Base-by-base conservation (phyloP, 169 alveolate species). In the Theileria annulata region DNA sequence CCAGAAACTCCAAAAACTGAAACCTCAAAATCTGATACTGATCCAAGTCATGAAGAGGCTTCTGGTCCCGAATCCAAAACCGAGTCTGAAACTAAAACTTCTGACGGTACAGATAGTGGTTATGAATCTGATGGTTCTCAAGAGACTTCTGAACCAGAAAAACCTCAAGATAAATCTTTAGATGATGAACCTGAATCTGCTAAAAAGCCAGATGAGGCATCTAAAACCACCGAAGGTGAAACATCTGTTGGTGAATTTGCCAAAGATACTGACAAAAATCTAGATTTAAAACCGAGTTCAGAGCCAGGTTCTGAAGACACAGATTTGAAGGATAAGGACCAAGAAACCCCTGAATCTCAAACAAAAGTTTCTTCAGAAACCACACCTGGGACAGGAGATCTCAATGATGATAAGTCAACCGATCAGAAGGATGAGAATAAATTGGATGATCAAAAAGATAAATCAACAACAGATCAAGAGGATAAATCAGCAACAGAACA, bases 291-390 rank as follows among this genome's bases (percentile, higher is more conserved):
- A 56, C 85, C 56, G 56, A 37, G 71, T 30, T 63, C 66, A 47
- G 77, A 82, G 74, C 67, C 60, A 37, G 80, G 76, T 31, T 71
- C 73, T 69, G 58, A 77, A 67, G 66, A 64, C 48, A 62, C 76
- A 63, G 47, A 84, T 25, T 54, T 80, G 59, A 75, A 33, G 64
- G 88, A 80, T 27, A 80, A 80, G 58, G 85, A 78, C 28, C 63
- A 63, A 47, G 62, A 51, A 12, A 69, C 79, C 25, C 48, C 31
- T 3, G 49, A 82, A 25, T 82, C 70, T 49, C 42, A 69, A 19
- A 31, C 76, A 35, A 47, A 27, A 23, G 37, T 42, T 21, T n/a
- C 56, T 60, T 73, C 74, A 63, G 76, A 64, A 21, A 69, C 67
- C 15, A 75, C 68, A 3, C 73, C 70, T 68, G 67, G 67, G 33